Conservation (phyloP, 371 early-diverging fungal genomes). For the Mucor velutinosus region DNA sequence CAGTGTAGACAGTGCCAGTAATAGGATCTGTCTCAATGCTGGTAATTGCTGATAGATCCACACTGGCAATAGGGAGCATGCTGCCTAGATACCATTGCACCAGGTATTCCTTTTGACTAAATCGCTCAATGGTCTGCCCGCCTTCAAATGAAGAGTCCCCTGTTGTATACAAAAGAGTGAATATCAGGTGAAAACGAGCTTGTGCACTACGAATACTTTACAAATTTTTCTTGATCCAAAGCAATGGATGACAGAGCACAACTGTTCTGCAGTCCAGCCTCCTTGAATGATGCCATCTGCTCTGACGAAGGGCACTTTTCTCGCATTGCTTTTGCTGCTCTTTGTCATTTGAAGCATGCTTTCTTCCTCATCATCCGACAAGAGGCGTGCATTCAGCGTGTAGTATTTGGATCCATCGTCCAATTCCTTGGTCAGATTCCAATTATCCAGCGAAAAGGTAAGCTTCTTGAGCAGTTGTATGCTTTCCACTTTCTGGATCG, state of each 20-base stretch:
- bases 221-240: slow-evolving; percentile 51
- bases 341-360: background rate
- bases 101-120: slow-evolving; percentile 59
- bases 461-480: slow-evolving; percentile 42
- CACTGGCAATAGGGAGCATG: slow-evolving; percentile 36
- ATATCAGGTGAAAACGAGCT: background rate
- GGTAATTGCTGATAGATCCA: slow-evolving; percentile 53
- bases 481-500: slow-evolving; percentile 28
- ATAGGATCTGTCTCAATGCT: slow-evolving; percentile 59
- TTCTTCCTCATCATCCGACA: slow-evolving; percentile 5
- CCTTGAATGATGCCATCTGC: slow-evolving; percentile 56
- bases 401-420: slow-evolving; percentile 12
- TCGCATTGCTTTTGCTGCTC: background rate
- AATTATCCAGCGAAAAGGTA: slow-evolving; percentile 31
- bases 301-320: slow-evolving; percentile 41
- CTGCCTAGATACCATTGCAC: slow-evolving; percentile 39
- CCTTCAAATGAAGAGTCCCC: slow-evolving; percentile 62
- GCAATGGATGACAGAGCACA: slow-evolving; percentile 48
- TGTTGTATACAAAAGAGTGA: background rate
- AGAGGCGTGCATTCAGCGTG: slow-evolving; percentile 4
- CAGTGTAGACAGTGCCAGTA: slow-evolving; percentile 57
- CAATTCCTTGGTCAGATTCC: slow-evolving; percentile 26
- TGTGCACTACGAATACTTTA: slow-evolving; percentile 14
- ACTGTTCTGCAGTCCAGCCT: slow-evolving; percentile 59
- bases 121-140: slow-evolving; percentile 53